Evolutionary conservation across 305 asterid species (phyloP), one percentile per base, ranked within the genome.

Genomic region (Rubia tinctorum): DNA sequence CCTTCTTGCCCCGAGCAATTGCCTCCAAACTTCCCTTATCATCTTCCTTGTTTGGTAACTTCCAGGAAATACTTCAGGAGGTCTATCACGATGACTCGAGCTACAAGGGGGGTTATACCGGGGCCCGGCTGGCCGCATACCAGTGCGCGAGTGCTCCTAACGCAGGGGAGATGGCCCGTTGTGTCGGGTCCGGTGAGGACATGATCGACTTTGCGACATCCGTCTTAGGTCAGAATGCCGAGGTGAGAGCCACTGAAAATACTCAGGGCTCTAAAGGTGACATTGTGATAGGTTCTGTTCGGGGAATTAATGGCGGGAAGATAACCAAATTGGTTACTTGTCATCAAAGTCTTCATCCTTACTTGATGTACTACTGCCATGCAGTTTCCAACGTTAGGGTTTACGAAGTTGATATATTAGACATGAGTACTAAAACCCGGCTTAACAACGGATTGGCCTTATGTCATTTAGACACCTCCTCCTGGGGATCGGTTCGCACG

Each of bases 341-440:
- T 60, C 98, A 92, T 66, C 97, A 90, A 71, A 92, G 93, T 73
- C 59, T 92, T 60, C 89, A 74, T 80, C 97, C 98, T 0, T 92
- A 87, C 78, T 42, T 90, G 77, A 81, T 92, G 4, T 92, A 90
- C 84, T 92, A 90, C 27, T 92, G 98, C 75, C 98, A 89, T 76
- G 91, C 97, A 7, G 97, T 92, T 30, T 97, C 98, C 0, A 79
- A 86, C 13, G 98, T 92, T 76, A 86, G 97, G 88, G 97, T 90
- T 37, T 92, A 90, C 82, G 91, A 88, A 76, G 90, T 97, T 47
- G 96, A 90, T 76, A 73, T 92, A 5, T 37, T 89, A 66, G 96
- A 92, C 22, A 88, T 85, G 49, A 82, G 78, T 3, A 51, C 93
- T 0, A 75, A 78, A 55, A 45, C 80, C 40, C 82, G 79, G 65